Percentiles rank a stretch among this genome's conserved stretches.
These are phyloP conservation scores for Coniochaeta hoffmannii DNA, from an alignment of 2,329 filamentous ascomycete species.

Conservation along the genomic window DNA sequence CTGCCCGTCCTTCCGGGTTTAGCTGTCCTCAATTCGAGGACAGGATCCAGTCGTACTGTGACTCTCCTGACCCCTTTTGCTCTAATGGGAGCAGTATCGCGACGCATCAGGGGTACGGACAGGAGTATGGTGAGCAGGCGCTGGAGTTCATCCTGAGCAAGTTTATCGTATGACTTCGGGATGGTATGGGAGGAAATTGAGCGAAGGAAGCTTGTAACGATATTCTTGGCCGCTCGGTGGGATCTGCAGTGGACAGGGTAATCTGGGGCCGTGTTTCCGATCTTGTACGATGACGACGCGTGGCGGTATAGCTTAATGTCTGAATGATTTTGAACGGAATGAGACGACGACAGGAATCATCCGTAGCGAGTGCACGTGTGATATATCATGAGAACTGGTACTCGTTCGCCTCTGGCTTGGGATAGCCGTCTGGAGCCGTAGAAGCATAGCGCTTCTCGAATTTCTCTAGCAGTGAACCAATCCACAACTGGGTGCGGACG, in stretches of 20 bases:
- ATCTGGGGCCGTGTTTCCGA: not conserved
- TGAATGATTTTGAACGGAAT: not conserved
- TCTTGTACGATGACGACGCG: not conserved
- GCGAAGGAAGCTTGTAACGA: not conserved
- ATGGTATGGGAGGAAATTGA: not conserved
- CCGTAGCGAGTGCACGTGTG: not conserved
- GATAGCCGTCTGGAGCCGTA: conserved; percentile 11
- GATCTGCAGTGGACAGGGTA: not conserved
- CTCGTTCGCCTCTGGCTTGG: conserved; percentile 4
- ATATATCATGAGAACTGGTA: conserved; percentile 5
- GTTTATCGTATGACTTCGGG: conserved; percentile 17
- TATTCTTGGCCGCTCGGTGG: not conserved
- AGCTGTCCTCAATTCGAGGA: conserved; percentile 39
- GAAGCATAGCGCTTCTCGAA: conserved; percentile 26
- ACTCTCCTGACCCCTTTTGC: conserved; percentile 53
- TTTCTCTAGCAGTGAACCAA: conserved; percentile 20
- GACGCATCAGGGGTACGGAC: conserved; percentile 51
- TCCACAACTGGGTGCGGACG: conserved; percentile 25
- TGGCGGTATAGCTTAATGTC: not conserved
- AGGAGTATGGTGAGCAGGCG: conserved; percentile 48
- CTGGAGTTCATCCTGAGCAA: conserved; percentile 49
- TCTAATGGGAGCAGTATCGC: conserved; percentile 46
- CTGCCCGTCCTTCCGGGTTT: conserved; percentile 46
- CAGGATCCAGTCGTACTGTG: conserved; percentile 51
- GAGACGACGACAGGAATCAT: not conserved